Conservation (phyloP, 169 alveolate species). For the Plasmodium falciparum region DNA sequence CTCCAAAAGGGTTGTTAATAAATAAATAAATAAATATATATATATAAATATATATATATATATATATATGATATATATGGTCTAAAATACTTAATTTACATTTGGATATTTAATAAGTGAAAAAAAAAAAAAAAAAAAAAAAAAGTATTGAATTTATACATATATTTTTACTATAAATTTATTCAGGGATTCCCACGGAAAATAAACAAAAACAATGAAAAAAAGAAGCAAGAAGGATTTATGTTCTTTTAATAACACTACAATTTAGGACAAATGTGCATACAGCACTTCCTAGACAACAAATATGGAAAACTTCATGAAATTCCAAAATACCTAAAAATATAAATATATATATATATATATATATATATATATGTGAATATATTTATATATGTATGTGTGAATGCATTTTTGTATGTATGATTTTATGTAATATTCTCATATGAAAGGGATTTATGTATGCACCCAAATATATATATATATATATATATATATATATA, state of each 20-base stretch:
- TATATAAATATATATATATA: too few species aligned
- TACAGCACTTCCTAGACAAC: slow-evolving; percentile 79
- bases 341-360: not conserved
- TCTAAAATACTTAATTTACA: too few species aligned
- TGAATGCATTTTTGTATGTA: not conserved
- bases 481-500: slow-evolving; percentile 7
- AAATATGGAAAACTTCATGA: slow-evolving; percentile 85
- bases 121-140: too few species aligned
- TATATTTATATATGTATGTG: not conserved
- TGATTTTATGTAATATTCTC: not conserved
- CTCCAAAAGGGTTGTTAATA: too few species aligned
- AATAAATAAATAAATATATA: too few species aligned
- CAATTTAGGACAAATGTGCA: slow-evolving; percentile 78
- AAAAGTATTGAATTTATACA: too few species aligned
- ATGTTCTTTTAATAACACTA: slow-evolving; percentile 73
- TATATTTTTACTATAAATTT: too few species aligned
- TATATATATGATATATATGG: too few species aligned
- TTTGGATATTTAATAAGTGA: too few species aligned
- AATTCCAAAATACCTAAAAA: slow-evolving; percentile 77
- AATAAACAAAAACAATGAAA: too few species aligned
- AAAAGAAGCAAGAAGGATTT: not conserved
- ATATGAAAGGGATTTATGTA: too few species aligned
- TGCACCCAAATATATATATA: not conserved
- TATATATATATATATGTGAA: not conserved
- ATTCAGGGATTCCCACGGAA: too few species aligned